phyloP scores from a whole-genome alignment of 352 stramenopile genomes.

The Saprolegnia diclina region DNA sequence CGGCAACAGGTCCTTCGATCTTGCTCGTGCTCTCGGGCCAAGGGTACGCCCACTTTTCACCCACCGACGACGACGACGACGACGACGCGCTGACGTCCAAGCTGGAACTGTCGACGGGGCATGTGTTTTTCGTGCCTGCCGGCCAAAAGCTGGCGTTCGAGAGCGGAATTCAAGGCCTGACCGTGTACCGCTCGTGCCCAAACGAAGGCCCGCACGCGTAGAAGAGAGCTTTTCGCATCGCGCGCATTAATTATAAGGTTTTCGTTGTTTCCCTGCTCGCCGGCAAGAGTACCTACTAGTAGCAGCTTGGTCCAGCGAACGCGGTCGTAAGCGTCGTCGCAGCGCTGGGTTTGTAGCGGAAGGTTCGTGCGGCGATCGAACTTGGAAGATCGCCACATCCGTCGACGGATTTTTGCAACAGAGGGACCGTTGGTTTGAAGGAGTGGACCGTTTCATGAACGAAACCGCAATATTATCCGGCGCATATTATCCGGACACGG shows the following conservation, averaged over 20 bases:
- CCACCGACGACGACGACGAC: background rate
- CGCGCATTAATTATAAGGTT: background rate
- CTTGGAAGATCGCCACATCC: too few relatives aligned
- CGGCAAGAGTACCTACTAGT: background rate
- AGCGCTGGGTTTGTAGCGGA: too few relatives aligned
- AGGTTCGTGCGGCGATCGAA: too few relatives aligned
- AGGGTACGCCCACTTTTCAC: background rate
- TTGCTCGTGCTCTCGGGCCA: conserved; percentile 43
- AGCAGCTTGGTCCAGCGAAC: background rate
- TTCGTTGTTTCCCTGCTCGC: background rate
- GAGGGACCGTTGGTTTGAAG: background rate
- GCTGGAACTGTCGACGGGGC: conserved; percentile 29
- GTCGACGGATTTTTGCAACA: background rate
- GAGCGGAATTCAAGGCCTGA: conserved; percentile 35
- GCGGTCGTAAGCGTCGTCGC: background rate
- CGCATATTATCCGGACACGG: background rate
- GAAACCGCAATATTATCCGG: background rate
- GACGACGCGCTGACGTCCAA: background rate
- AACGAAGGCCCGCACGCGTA: conserved; percentile 39
- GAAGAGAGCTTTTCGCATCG: too few relatives aligned
- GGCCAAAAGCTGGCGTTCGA: conserved; percentile 40
- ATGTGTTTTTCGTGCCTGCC: conserved; percentile 50
- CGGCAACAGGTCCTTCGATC: conserved; percentile 44
- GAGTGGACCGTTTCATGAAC: background rate
- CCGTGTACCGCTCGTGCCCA: conserved; percentile 43